Conservation (phyloP, 2,329 filamentous ascomycete species). For the Blumeriella jaapii region DNA sequence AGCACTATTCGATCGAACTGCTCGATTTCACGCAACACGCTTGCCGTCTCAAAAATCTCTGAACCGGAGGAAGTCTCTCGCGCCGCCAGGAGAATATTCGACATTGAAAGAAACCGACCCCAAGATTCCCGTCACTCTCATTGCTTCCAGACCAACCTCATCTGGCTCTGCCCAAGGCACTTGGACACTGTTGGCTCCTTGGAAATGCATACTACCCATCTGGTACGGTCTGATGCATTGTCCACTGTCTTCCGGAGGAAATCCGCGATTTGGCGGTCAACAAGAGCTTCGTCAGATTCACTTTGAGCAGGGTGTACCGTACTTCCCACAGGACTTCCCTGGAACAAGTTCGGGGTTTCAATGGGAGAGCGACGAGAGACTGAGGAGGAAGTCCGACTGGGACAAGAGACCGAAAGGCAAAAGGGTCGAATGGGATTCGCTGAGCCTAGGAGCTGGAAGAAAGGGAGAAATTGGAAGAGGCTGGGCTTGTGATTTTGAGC, state of each 20-base stretch:
- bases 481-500: slow-evolving; percentile 75
- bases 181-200: slow-evolving; percentile 80
- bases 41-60: slow-evolving; percentile 69
- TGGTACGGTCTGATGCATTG: slow-evolving; percentile 84
- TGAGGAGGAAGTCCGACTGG: slow-evolving; percentile 53
- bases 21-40: slow-evolving; percentile 51
- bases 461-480: slow-evolving; percentile 77
- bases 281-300: slow-evolving; percentile 68
- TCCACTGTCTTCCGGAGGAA: slow-evolving; percentile 67
- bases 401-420: slow-evolving; percentile 71
- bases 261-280: slow-evolving; percentile 71
- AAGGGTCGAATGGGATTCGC: slow-evolving; percentile 58
- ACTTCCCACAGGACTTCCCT: slow-evolving; percentile 79
- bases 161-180: slow-evolving; percentile 47
- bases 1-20: slow-evolving; percentile 56
- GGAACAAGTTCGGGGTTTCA: slow-evolving; percentile 66
- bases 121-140: slow-evolving; percentile 63
- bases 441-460: slow-evolving; percentile 61
- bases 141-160: slow-evolving; percentile 42
- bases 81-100: slow-evolving; percentile 51
- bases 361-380: slow-evolving; percentile 63
- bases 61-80: slow-evolving; percentile 60
- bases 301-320: slow-evolving; percentile 67
- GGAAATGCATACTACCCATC: slow-evolving; percentile 75
- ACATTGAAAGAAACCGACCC: slow-evolving; percentile 51